A percentile compares a stretch with the other conserved stretches of the same genome.
Evolutionary conservation across 257 asterid species (phyloP).

Genomic region (Eustoma russellianum): DNA sequence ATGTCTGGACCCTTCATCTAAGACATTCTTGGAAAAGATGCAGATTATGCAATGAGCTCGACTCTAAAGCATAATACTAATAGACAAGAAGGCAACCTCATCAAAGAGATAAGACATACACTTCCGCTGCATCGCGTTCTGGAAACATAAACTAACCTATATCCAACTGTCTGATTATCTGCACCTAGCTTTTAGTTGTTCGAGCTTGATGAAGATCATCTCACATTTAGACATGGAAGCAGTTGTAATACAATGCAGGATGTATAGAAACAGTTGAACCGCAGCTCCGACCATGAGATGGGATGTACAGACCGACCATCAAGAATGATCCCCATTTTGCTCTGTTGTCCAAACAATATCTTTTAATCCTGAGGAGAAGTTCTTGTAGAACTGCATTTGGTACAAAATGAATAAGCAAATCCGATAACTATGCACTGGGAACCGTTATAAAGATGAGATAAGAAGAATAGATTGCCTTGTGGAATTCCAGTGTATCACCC

Average conservation of each 20-base stretch:
- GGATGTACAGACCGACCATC: constrained; percentile 13
- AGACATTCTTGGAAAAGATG: too few species aligned
- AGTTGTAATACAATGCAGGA: neutral
- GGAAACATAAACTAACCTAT: too few species aligned
- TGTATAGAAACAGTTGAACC: neutral
- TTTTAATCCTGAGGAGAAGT: constrained; percentile 57
- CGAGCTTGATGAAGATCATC: too few species aligned
- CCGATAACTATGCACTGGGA: neutral
- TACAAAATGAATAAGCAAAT: neutral
- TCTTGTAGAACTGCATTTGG: constrained; percentile 55
- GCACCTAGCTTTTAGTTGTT: too few species aligned
- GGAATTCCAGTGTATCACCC: constrained; percentile 81
- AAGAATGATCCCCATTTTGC: constrained; percentile 25
- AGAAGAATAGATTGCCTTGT: constrained; percentile 43
- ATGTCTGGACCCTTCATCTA: too few species aligned
- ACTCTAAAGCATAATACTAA: too few species aligned
- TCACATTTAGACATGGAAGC: neutral
- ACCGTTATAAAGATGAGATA: neutral
- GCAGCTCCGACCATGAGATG: neutral
- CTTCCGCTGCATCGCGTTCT: too few species aligned
- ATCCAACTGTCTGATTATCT: too few species aligned
- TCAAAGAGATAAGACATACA: too few species aligned
- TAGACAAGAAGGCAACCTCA: too few species aligned
- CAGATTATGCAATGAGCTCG: too few species aligned
- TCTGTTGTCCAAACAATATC: constrained; percentile 66